Conservation (phyloP, 1,284 basidiomycete genomes). For the Ustilago cynodontis region DNA sequence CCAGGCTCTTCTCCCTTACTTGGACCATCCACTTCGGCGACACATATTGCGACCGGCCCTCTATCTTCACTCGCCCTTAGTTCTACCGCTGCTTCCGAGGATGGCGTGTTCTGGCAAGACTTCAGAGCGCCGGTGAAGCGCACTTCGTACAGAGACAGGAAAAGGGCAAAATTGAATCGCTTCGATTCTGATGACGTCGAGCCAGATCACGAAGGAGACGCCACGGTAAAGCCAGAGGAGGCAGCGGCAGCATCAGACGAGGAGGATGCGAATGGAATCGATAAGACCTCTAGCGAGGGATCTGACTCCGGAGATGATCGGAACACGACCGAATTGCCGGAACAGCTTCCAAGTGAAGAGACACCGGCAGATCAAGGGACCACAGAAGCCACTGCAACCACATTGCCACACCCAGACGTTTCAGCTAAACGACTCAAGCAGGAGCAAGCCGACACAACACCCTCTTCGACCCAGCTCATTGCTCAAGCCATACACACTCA, state of each 20-base stretch:
- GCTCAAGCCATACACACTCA: slow-evolving; percentile 20
- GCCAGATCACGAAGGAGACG: neutral
- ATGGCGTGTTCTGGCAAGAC: slow-evolving; percentile 36
- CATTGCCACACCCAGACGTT: neutral
- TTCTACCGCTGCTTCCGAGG: neutral
- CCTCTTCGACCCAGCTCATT: slow-evolving; percentile 15
- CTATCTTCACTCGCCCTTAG: slow-evolving; percentile 23
- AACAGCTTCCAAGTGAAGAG: no score
- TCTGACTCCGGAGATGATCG: slow-evolving; percentile 6
- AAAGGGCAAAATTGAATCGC: slow-evolving; percentile 17
- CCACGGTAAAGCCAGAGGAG: neutral
- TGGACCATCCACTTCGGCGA: slow-evolving; percentile 19
- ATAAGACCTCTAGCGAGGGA: slow-evolving; percentile 19
- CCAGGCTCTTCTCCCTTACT: slow-evolving; percentile 17
- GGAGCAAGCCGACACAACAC: neutral
- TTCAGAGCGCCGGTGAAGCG: slow-evolving; percentile 5
- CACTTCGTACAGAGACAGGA: neutral
- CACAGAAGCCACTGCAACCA: neutral
- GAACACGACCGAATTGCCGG: no score
- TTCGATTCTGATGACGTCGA: slow-evolving; percentile 22
- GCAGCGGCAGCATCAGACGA: slow-evolving; percentile 12
- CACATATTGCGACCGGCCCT: slow-evolving; percentile 9
- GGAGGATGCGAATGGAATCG: slow-evolving; percentile 14
- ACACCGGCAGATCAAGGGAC: no score
- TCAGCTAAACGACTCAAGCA: neutral